Conservation (phyloP, 108 stramenopile genomes). For the Licmophora abbreviata region DNA sequence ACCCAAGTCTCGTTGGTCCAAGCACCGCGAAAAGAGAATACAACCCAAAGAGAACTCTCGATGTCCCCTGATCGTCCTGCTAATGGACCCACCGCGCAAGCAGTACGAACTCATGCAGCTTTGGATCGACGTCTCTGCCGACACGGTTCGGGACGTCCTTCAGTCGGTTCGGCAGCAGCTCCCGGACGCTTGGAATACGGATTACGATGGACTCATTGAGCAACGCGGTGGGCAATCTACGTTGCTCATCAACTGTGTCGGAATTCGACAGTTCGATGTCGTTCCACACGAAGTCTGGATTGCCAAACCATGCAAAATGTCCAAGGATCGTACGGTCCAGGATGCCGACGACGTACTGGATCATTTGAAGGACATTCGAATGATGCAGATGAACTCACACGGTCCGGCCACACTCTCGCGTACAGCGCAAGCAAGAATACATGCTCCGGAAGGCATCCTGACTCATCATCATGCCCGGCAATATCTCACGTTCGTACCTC, state of each 20-base stretch:
- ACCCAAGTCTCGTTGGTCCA: no score
- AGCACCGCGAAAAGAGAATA: no score
- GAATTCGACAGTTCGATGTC: conserved; percentile 29
- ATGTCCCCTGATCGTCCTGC: conserved; percentile 26
- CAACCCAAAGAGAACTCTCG: no score
- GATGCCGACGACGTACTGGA: conserved; percentile 12
- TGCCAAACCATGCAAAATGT: conserved; percentile 41
- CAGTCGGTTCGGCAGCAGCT: conserved; percentile 23
- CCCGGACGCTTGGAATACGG: conserved; percentile 25
- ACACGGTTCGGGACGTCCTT: conserved; percentile 35
- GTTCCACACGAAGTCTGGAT: conserved; percentile 33
- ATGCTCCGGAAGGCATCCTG: conserved; percentile 26
- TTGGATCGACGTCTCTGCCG: conserved; percentile 29
- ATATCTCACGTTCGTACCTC: conserved; percentile 29
- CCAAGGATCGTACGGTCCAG: conserved; percentile 18
- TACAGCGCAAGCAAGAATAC: conserved; percentile 23
- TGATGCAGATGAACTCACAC: conserved; percentile 10
- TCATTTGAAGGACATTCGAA: conserved; percentile 15
- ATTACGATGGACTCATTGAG: conserved; percentile 45
- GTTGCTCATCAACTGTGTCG: conserved; percentile 33
- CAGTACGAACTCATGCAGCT: conserved; percentile 39
- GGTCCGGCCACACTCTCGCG: not conserved
- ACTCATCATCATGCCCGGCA: conserved; percentile 37
- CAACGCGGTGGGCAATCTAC: conserved; percentile 20
- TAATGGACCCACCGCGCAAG: conserved; percentile 30